Evolutionary conservation across 2,329 filamentous ascomycete genomes (phyloP), one percentile per base, ranked within the genome.

Genomic region (Alternaria dauci): DNA sequence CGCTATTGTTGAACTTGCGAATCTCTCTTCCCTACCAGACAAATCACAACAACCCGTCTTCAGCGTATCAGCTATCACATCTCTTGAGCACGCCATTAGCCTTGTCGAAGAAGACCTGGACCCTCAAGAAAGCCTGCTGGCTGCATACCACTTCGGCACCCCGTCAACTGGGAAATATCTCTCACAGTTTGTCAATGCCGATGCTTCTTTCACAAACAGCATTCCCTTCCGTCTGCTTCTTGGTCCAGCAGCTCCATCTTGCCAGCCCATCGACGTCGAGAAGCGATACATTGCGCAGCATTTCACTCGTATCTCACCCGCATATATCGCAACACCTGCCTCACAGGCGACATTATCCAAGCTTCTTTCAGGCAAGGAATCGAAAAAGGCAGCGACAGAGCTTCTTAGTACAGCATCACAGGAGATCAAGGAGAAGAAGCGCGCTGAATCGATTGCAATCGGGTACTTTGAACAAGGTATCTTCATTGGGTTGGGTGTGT

Each of bases 81-180:
- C 83, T 48, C 76, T 87, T 20, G 85, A 87, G 55, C 84, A 87
- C 69, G 83, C 82, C 5, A 85, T 88, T 63, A 82, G 85, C 59
- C 70, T 84, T 12, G 53, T 71, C 6, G 69, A 80, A 16, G 78
- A 77, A 52, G 71, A 72, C 65, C 76, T 70, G n/a, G 73, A 64
- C 2, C 42, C 57, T 2, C 43, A 59, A 59, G 43, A 65, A 0
- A 63, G 46, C 2, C 67, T 84, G 1, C 73, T 82, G 1, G 84
- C 84, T 20, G 78, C 82, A 2, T 88, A 87, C 66, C 78, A 85
- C 62, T 89, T 88, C 69, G 82, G 82, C 9, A 77, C 78, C 23
- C 78, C 82, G 0, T 63, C 78, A 2, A 76, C 83, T 2, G 85
- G 82, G 16, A 89, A 89, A 70, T 90, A 89, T 63, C 78, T 89